phyloP scores from a whole-genome alignment of 2,329 filamentous ascomycete species.

The Epichloe sp. region DNA sequence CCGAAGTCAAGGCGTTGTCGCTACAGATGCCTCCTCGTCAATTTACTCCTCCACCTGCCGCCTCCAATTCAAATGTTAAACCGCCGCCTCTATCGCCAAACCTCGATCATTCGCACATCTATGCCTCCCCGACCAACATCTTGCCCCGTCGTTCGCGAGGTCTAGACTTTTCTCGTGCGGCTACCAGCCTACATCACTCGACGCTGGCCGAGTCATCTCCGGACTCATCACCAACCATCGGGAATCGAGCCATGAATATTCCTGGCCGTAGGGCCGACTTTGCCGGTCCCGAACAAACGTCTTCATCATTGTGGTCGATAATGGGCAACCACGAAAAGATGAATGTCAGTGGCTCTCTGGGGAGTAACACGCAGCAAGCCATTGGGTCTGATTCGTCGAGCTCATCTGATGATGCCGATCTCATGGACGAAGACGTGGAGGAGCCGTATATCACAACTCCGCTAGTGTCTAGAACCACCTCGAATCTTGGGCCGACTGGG shows the following conservation, averaged over 20 bases:
- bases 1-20: constrained; percentile 50
- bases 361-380: constrained; percentile 49
- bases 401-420: constrained; percentile 55
- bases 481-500: constrained; percentile 31
- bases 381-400: constrained; percentile 68
- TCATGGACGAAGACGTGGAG: constrained; percentile 63
- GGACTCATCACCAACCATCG: constrained; percentile 78
- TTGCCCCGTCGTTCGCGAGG: constrained; percentile 81
- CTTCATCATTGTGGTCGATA: constrained; percentile 58
- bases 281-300: constrained; percentile 46
- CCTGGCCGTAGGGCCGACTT: constrained; percentile 39
- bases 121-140: constrained; percentile 77
- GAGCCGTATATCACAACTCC: constrained; percentile 76
- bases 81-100: constrained; percentile 71
- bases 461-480: constrained; percentile 50
- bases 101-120: constrained; percentile 70
- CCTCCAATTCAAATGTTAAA: constrained; percentile 29
- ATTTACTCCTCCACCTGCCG: constrained; percentile 23
- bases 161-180: constrained; percentile 84
- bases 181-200: constrained; percentile 89
- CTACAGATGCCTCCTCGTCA: constrained; percentile 22
- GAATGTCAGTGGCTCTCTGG: constrained; percentile 62
- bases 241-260: constrained; percentile 51
- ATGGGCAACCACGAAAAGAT: constrained; percentile 57
- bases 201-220: constrained; percentile 83